Conservation (phyloP, 2,329 filamentous ascomycete species). For the Akanthomyces lecanii region DNA sequence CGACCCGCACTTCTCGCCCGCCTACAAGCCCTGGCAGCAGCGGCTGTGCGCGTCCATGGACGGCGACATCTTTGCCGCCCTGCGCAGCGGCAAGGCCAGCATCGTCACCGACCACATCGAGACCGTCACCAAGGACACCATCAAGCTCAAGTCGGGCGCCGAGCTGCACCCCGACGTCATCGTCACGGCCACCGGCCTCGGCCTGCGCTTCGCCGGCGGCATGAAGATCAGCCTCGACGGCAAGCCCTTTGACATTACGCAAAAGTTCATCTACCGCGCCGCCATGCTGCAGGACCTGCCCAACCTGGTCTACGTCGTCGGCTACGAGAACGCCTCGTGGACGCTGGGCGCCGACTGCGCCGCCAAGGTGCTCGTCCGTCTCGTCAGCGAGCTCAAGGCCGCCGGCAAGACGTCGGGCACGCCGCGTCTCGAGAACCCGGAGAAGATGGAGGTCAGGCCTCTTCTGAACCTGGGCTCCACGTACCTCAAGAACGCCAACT, state of each 20-base stretch:
- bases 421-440: neutral
- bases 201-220: constrained; percentile 51
- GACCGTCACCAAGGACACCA: constrained; percentile 38
- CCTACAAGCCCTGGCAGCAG: constrained; percentile 62
- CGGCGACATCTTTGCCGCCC: constrained; percentile 42
- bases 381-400: constrained; percentile 47
- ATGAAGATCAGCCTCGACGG: constrained; percentile 50
- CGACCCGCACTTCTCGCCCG: constrained; percentile 52
- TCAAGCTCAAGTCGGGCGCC: constrained; percentile 42
- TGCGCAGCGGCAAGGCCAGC: constrained; percentile 35
- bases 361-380: constrained; percentile 43
- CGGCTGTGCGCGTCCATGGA: constrained; percentile 57
- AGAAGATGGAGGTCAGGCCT: constrained; percentile 2
- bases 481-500: constrained; percentile 4
- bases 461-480: neutral
- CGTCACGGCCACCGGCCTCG: constrained; percentile 61
- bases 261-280: constrained; percentile 54
- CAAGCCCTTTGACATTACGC: constrained; percentile 35
- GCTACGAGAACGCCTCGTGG: constrained; percentile 60
- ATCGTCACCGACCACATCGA: constrained; percentile 46
- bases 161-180: constrained; percentile 56
- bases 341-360: constrained; percentile 57
- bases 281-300: constrained; percentile 60
- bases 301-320: constrained; percentile 54
- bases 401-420: constrained; percentile 31